Conservation (phyloP, 306 rosid species). For the Glycine tomentella region DNA sequence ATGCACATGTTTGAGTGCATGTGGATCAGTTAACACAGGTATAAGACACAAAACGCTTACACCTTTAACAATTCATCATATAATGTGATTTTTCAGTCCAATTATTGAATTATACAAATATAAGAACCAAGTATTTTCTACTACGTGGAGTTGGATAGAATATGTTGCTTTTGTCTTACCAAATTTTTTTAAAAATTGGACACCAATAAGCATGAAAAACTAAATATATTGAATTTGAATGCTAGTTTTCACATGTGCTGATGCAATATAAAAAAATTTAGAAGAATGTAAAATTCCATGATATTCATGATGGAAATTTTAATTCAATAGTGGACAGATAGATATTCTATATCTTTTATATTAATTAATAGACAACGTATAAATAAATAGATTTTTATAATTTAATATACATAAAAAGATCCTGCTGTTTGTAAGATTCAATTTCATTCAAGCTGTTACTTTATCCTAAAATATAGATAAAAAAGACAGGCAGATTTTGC, state of each 20-base stretch:
- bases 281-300: neutral
- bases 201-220: constrained; percentile 23
- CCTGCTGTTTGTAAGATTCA: constrained; percentile 9
- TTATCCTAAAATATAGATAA: constrained; percentile 31
- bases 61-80: constrained; percentile 8
- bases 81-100: constrained; percentile 19
- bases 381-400: too few relatives aligned
- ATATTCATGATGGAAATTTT: constrained; percentile 20
- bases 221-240: neutral
- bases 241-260: constrained; percentile 9
- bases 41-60: neutral
- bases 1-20: neutral
- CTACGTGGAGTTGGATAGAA: constrained; percentile 7
- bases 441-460: constrained; percentile 4
- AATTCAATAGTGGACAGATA: constrained; percentile 23
- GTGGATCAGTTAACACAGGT: constrained; percentile 29
- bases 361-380: too few relatives aligned
- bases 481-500: constrained; percentile 24
- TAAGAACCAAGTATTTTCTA: neutral
- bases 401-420: constrained; percentile 20
- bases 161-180: constrained; percentile 2
- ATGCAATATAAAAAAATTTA: constrained; percentile 13
- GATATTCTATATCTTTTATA: too few relatives aligned
- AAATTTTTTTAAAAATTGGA: neutral
- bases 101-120: neutral